A percentile compares a stretch with the other conserved stretches of the same genome.
These are phyloP conservation scores for Sarcodon aspratus DNA, from an alignment of 768 basidiomycete species.

Conservation along the genomic window DNA sequence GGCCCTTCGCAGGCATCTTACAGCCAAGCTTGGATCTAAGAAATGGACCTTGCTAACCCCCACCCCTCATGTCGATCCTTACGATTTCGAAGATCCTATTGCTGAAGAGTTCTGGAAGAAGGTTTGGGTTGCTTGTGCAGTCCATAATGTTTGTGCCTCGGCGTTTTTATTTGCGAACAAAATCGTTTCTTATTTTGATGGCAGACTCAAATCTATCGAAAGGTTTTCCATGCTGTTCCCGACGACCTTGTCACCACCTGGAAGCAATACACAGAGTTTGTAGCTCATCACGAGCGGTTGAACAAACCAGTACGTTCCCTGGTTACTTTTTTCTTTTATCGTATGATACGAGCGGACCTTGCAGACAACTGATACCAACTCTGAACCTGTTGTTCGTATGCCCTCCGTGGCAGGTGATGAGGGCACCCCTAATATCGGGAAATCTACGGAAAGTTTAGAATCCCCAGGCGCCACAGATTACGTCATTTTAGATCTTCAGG, in stretches of 20 bases:
- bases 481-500: not conserved
- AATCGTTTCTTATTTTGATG: no score
- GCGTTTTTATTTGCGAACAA: not conserved
- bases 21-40: slow-evolving; percentile 38
- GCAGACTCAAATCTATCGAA: slow-evolving; percentile 91
- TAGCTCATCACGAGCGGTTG: slow-evolving; percentile 62
- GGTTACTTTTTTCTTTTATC: not conserved
- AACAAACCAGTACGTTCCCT: slow-evolving; percentile 47
- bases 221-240: slow-evolving; percentile 88
- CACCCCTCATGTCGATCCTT: slow-evolving; percentile 61
- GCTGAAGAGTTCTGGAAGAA: slow-evolving; percentile 82
- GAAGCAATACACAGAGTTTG: slow-evolving; percentile 90
- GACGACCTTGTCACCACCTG: slow-evolving; percentile 91
- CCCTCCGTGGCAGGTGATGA: slow-evolving; percentile 47
- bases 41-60: slow-evolving; percentile 53
- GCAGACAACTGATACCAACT: slow-evolving; percentile 31
- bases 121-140: slow-evolving; percentile 79
- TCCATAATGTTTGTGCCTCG: slow-evolving; percentile 63
- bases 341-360: not conserved
- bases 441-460: slow-evolving; percentile 8
- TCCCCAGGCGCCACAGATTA: not conserved
- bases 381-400: slow-evolving; percentile 39
- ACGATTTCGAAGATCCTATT: slow-evolving; percentile 84
- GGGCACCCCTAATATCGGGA: slow-evolving; percentile 10
- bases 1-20: slow-evolving; percentile 43